Evolutionary conservation across 495 filamentous ascomycete species (phyloP).

Genomic region (Podospora fimiseda): DNA sequence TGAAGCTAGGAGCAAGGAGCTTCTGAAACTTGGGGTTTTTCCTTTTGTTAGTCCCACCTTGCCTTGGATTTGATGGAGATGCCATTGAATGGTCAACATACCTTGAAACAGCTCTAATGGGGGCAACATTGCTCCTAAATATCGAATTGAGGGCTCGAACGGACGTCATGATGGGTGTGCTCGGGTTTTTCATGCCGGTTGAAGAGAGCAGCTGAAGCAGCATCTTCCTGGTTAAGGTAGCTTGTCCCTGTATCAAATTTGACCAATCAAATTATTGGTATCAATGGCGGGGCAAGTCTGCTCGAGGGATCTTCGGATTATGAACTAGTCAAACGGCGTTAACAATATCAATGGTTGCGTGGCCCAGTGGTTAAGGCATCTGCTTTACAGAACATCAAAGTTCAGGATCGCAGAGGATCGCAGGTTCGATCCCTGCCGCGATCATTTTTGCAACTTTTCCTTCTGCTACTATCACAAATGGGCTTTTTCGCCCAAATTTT

Average conservation of each 20-base stretch:
- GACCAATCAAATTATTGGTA: too few relatives aligned
- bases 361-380: slow-evolving; percentile 39
- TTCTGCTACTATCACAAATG: neutral
- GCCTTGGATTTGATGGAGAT: neutral
- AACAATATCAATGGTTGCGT: slow-evolving; percentile 21
- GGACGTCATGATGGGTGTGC: slow-evolving; percentile 16
- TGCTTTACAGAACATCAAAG: slow-evolving; percentile 29
- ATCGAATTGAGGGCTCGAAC: slow-evolving; percentile 18
- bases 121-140: slow-evolving; percentile 10
- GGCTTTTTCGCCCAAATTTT: neutral
- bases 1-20: neutral
- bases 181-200: neutral
- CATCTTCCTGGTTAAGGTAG: slow-evolving; percentile 7
- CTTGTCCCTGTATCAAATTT: too few relatives aligned
- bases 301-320: too few relatives aligned
- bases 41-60: neutral
- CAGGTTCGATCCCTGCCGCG: slow-evolving; percentile 47
- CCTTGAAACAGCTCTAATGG: slow-evolving; percentile 5
- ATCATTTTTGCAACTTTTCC: slow-evolving; percentile 28
- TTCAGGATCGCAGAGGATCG: slow-evolving; percentile 34
- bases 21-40: neutral
- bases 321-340: neutral
- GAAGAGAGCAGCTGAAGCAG: neutral
- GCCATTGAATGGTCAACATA: slow-evolving; percentile 7
- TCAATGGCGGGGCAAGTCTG: too few relatives aligned